Base-by-base conservation (phyloP, 345 rosid genomes). In the Euphorbia pulcherrima region DNA sequence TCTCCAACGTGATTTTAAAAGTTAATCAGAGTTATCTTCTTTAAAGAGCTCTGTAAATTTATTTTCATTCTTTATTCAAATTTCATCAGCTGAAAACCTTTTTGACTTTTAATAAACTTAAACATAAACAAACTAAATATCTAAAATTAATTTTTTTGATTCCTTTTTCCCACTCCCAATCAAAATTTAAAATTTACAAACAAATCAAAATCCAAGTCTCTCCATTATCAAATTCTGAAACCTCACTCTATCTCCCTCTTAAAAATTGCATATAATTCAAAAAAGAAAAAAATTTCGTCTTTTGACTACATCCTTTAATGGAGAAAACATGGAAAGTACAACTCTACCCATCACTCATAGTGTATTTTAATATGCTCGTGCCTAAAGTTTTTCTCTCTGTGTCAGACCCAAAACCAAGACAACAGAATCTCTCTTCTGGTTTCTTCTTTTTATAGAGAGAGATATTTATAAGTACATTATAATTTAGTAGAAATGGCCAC, bases 281-380 rank as follows among this genome's bases (percentile, higher is more conserved):
- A 27, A 47, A 29, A 62, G 48, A 26, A 5, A 21, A 2, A 63
- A 41, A 16, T 17, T 47, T 27, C 56, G 4, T 53, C 27, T 52
- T 70, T 74, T 73, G 80, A 77, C 78, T 65, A 70, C 52, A 28
- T 5, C 53, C 56, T 54, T n/a, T 57, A 58, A 40, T 47, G 70
- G 71, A 50, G 68, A 68, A 62, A 65, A 65, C 54, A 57, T 62
- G 50, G 21, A 48, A 63, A 75, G 75, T 20, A 65, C 72, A 56
- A n/a, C 16, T n/a, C 77, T 68, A 35, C 72, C 72, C 64, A 65
- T 24, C 41, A 4, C 39, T 20, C 41, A 4, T 46, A 67, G 64
- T 50, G 48, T 80, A 76, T 83, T 77, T 81, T 76, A 81, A 79
- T 71, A 65, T 24, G 72, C 74, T 81, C 69, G 68, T 74, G 86